Base-by-base conservation (phyloP, 805 yeast species). In the Sugiyamaella floridensis region DNA sequence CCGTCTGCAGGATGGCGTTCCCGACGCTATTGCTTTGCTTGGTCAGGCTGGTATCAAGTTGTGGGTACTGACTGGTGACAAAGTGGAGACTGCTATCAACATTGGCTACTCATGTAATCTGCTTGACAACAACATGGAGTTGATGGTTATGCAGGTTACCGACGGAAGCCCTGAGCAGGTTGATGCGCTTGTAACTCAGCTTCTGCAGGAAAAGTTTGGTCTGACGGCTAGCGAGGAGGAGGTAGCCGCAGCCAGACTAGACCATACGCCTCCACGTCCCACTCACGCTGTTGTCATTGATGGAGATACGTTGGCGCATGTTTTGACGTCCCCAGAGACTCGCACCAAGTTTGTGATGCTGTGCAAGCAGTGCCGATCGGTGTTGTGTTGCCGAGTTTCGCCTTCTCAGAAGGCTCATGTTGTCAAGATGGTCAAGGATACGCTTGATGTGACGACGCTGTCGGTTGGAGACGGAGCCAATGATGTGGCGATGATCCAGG, bases 391-490 rank as follows among this genome's bases (percentile, higher is more conserved):
- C 67, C 79, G 95, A 57, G 93, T 86, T 18, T 84, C 90, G 2
- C 93, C 95, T 7, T 78, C 89, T 16, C 93, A 86, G 66, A 86
- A 86, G 69, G 95, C 93, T 2, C 77, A 77, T 14, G 85, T 86
- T 22, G 92, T 85, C 19, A 74, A 71, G 55, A 67, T 82, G 71
- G 89, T 86, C 26, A 83, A 83, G 63, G 71, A 75, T 29, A 75
- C 76, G 8, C 74, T 86, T 59, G 76, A 77, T 48, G 93, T 86
- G 34, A 84, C 85, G 81, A 85, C 93, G 0, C 73, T 86, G 53
- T 88, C 92, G 0, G 81, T 86, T 64, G 95, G 95, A 32, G 95
- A 86, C 65, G 95, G 95, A 57, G 87, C 93, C 22, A 86, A 86
- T 63, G 95, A 86, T 66, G 93, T 86, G 48, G 86, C 93, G 8